Evolutionary conservation across 805 yeast species (phyloP).

Genomic region (Candida chauliodis): DNA sequence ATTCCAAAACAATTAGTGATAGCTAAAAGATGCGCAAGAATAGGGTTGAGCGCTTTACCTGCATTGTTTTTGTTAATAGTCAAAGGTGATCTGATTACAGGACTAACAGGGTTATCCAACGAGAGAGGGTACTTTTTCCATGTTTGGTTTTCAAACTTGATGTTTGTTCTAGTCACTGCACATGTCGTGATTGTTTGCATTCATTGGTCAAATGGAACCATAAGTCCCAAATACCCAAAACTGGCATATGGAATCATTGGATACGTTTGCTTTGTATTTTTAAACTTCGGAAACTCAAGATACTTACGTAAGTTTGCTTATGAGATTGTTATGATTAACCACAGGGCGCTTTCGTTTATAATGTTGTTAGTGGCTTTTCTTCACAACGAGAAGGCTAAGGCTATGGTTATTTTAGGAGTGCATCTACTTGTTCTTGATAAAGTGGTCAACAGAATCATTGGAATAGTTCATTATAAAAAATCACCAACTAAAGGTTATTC

Average conservation of each 20-base stretch:
- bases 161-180: conserved; percentile 31
- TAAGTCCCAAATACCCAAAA: conserved; percentile 46
- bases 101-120: conserved; percentile 39
- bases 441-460: conserved; percentile 25
- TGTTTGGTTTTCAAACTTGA: conserved; percentile 41
- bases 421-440: conserved; percentile 43
- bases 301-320: conserved; percentile 36
- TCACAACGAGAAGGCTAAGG: conserved; percentile 35
- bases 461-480: conserved; percentile 27
- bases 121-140: conserved; percentile 40
- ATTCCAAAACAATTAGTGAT: conserved; percentile 36
- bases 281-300: conserved; percentile 34
- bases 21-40: conserved; percentile 39
- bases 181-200: conserved; percentile 31
- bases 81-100: conserved; percentile 38
- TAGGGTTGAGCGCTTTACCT: conserved; percentile 40
- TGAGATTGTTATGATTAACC: conserved; percentile 44
- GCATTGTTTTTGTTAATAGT: conserved; percentile 30
- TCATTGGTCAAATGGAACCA: conserved; percentile 39
- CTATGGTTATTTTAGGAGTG: conserved; percentile 36
- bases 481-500: conserved; percentile 39
- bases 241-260: conserved; percentile 50
- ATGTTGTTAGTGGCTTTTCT: conserved; percentile 41
- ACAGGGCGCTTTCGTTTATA: conserved; percentile 36
- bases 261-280: conserved; percentile 31